A percentile compares a stretch with the other conserved stretches of the same genome.
These are phyloP conservation scores for Eucalyptus marginata DNA, from an alignment of 345 rosid species.

Conservation along the genomic window DNA sequence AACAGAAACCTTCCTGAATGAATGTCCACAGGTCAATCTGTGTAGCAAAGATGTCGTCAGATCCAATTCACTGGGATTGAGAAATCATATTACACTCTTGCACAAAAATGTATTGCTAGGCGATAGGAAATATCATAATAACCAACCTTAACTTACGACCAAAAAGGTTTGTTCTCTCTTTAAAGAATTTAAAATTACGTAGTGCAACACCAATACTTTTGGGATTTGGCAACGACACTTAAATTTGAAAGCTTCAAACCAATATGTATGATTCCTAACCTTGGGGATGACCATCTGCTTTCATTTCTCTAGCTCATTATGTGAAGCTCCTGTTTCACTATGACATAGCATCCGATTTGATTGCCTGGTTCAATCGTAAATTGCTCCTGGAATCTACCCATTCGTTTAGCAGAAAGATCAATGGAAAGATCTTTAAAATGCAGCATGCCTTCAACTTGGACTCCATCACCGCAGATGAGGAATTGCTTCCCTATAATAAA, in stretches of 20 bases:
- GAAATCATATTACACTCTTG: background rate
- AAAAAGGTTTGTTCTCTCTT: background rate
- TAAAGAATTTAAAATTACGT: background rate
- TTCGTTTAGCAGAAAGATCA: slow-evolving; percentile 60
- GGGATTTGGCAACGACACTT: background rate
- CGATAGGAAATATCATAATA: background rate
- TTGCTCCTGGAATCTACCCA: slow-evolving; percentile 86
- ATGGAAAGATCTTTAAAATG: slow-evolving; percentile 74
- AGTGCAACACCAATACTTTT: background rate
- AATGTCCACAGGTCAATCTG: background rate
- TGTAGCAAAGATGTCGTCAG: background rate
- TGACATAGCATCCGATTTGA: slow-evolving; percentile 48
- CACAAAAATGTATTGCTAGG: background rate
- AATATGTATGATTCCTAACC: background rate
- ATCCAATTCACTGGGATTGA: background rate
- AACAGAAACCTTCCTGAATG: background rate
- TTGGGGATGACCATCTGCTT: background rate
- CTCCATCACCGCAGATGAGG: slow-evolving; percentile 86
- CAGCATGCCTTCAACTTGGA: slow-evolving; percentile 87
- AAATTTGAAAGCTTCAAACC: background rate
- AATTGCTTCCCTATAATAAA: slow-evolving; percentile 79
- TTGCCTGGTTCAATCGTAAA: slow-evolving; percentile 52
- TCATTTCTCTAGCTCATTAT: slow-evolving; percentile 13
- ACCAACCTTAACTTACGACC: background rate
- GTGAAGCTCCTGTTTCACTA: slow-evolving; percentile 71